Evolutionary conservation across 176 grass and related monocot species (phyloP).

Genomic region (Areca catechu): DNA sequence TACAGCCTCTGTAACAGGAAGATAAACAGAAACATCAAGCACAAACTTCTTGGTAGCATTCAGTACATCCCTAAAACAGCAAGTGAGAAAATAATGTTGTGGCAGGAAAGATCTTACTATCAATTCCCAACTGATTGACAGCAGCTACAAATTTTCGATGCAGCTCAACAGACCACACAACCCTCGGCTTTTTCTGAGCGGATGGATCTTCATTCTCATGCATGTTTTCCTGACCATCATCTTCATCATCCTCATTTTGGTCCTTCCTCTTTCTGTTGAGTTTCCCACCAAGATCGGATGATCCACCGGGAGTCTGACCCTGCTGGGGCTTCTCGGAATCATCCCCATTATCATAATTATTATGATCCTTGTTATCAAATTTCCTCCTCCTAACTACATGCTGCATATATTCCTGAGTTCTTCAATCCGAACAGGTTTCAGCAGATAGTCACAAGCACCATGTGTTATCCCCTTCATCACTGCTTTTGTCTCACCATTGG

Average conservation of each 20-base stretch:
- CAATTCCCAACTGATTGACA: slow-evolving; percentile 89
- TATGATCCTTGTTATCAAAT: slow-evolving; percentile 35
- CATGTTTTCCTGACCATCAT: slow-evolving; percentile 47
- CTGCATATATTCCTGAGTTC: slow-evolving; percentile 95
- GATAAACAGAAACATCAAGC: slow-evolving; percentile 1
- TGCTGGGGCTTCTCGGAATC: slow-evolving; percentile 41
- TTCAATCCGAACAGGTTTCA: slow-evolving; percentile 89
- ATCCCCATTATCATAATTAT: slow-evolving; percentile 33
- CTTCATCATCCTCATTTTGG: slow-evolving; percentile 57
- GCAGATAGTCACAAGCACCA: slow-evolving; percentile 89
- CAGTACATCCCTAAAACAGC: no score
- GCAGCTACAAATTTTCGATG: slow-evolving; percentile 88
- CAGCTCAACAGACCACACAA: slow-evolving; percentile 89
- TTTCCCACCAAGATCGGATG: slow-evolving; percentile 42
- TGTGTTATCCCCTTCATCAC: slow-evolving; percentile 99
- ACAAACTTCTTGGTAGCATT: not conserved
- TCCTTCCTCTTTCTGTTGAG: slow-evolving; percentile 86
- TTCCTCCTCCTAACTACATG: slow-evolving; percentile 78
- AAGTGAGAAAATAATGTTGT: not conserved
- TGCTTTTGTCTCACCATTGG: slow-evolving; percentile 84
- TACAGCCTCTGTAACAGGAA: slow-evolving; percentile 64
- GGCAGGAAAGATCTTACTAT: slow-evolving; percentile 47
- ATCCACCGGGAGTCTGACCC: slow-evolving; percentile 32
- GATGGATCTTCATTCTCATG: slow-evolving; percentile 49
- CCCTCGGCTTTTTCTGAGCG: slow-evolving; percentile 75